Evolutionary conservation across 2,329 filamentous ascomycete genomes (phyloP).

Genomic region (Cladosporium velox): DNA sequence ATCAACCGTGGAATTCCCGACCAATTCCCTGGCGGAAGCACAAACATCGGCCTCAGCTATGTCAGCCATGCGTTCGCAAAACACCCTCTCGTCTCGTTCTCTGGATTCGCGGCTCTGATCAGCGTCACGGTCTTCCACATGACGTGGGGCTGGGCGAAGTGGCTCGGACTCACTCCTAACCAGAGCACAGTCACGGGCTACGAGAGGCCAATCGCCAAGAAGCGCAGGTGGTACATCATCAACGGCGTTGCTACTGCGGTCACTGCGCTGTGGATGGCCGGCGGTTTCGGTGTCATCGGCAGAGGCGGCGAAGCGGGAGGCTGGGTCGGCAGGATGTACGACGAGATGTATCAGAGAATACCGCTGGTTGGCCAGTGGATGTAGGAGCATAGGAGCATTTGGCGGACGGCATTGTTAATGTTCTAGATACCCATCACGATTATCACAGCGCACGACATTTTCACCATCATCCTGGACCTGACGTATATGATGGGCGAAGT

Average conservation of each 20-base stretch:
- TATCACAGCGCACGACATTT: neutral
- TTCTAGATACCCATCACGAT: slow-evolving; percentile 20
- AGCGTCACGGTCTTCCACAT: slow-evolving; percentile 72
- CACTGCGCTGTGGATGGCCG: slow-evolving; percentile 74
- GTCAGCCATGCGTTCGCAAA: slow-evolving; percentile 82
- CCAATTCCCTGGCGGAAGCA: slow-evolving; percentile 76
- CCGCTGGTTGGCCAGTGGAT: slow-evolving; percentile 57
- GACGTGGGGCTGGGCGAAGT: slow-evolving; percentile 82
- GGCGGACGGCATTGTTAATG: neutral
- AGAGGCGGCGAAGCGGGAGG: slow-evolving; percentile 68
- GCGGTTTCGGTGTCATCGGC: slow-evolving; percentile 76
- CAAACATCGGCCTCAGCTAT: slow-evolving; percentile 81
- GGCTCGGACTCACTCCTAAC: slow-evolving; percentile 67
- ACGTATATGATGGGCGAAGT: neutral
- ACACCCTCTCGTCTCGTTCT: slow-evolving; percentile 65
- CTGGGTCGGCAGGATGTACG: slow-evolving; percentile 80
- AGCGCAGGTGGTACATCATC: slow-evolving; percentile 69
- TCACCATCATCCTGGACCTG: neutral
- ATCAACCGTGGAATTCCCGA: slow-evolving; percentile 77
- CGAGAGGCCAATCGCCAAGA: slow-evolving; percentile 56
- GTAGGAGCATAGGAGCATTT: slow-evolving; percentile 4
- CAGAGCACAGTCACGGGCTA: slow-evolving; percentile 52
- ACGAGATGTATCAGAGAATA: slow-evolving; percentile 67
- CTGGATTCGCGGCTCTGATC: slow-evolving; percentile 70
- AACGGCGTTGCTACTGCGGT: slow-evolving; percentile 64